These are phyloP conservation scores for Phaseolus lunatus DNA, from an alignment of 306 rosid genomes.

Conservation along the genomic window DNA sequence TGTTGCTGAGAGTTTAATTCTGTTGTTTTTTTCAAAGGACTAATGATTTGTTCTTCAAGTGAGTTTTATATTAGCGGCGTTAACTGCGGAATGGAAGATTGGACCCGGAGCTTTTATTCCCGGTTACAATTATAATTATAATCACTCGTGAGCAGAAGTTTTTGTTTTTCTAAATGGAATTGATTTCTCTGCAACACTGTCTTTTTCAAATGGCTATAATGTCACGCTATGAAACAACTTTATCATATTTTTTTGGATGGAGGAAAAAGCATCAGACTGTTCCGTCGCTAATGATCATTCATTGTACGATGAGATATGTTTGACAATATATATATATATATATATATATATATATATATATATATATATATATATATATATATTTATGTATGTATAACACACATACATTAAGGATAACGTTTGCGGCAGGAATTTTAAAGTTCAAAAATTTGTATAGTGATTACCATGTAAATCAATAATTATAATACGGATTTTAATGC, in stretches of 20 bases:
- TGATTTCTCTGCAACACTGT: background rate
- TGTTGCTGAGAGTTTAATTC: background rate
- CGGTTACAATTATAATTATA: background rate
- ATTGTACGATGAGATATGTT: background rate
- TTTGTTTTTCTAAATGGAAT: background rate
- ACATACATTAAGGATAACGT: background rate
- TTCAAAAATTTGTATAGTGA: background rate
- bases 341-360: no score
- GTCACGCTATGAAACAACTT: background rate
- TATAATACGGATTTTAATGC: background rate
- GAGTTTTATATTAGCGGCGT: constrained; percentile 4
- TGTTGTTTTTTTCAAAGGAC: background rate
- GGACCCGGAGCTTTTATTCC: constrained; percentile 11
- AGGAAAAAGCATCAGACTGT: background rate
- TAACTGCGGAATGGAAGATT: constrained; percentile 30
- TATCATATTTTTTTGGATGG: background rate
- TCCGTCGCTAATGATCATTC: background rate
- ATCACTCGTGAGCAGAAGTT: background rate
- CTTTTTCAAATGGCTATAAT: constrained; percentile 2
- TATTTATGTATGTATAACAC: no score
- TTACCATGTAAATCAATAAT: background rate
- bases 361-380: no score
- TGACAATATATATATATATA: background rate
- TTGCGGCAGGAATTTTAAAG: background rate
- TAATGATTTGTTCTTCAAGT: background rate